Percentiles rank a stretch among this genome's conserved stretches.
phyloP scores from a whole-genome alignment of 441 rosid genomes.

The Pelargonium citronellum region DNA sequence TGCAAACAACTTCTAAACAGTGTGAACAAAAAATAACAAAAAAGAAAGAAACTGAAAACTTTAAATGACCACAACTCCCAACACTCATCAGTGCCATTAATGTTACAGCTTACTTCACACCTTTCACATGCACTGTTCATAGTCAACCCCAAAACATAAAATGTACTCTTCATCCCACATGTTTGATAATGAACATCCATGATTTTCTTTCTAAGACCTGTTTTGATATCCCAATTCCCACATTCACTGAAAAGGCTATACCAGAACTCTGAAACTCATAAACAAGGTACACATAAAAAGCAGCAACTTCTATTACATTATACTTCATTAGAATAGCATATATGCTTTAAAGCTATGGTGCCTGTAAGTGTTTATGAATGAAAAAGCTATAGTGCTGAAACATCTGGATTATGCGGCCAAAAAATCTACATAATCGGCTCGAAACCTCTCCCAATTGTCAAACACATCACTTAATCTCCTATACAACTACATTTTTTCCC shows the following conservation, averaged over 20 bases:
- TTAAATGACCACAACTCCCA: neutral
- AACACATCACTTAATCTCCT: neutral
- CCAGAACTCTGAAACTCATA: neutral
- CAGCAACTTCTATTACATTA: neutral
- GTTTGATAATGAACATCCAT: neutral
- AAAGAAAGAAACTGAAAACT: neutral
- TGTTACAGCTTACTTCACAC: neutral
- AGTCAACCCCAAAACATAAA: too few species aligned
- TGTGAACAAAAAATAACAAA: neutral
- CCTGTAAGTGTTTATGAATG: too few species aligned
- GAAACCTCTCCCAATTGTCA: neutral
- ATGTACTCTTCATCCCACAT: neutral
- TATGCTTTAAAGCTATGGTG: neutral
- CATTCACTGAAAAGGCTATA: neutral
- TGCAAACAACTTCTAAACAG: neutral
- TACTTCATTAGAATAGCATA: neutral
- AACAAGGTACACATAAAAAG: neutral
- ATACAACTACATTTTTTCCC: neutral
- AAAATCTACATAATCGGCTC: neutral
- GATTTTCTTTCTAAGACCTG: neutral
- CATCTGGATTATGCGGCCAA: neutral
- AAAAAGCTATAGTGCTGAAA: neutral
- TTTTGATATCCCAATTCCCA: neutral
- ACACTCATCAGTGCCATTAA: neutral
- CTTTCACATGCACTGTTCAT: too few species aligned